These are phyloP conservation scores for Exophiala phaeomuriformis DNA, from an alignment of 2,329 filamentous ascomycete species.

Conservation along the genomic window DNA sequence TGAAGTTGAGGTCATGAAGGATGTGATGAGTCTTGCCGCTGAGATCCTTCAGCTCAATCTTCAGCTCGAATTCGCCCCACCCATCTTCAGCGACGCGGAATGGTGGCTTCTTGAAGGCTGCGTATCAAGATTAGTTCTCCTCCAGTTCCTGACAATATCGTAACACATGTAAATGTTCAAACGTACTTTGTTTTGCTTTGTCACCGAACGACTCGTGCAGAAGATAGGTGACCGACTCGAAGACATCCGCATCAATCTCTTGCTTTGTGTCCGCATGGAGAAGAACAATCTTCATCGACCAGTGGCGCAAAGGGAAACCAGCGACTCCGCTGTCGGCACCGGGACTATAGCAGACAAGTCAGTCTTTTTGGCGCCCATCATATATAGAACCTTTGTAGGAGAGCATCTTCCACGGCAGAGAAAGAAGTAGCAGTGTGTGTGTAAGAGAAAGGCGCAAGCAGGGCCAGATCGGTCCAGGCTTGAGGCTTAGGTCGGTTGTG, in stretches of 20 bases:
- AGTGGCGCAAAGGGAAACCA: slow-evolving; percentile 85
- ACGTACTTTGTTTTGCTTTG: slow-evolving; percentile 69
- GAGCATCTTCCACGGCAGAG: too few species aligned
- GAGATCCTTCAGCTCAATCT: slow-evolving; percentile 65
- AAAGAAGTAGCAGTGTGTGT: background rate
- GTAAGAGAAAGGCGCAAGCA: background rate
- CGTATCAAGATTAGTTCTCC: background rate
- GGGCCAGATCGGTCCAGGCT: background rate
- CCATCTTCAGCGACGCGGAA: slow-evolving; percentile 90
- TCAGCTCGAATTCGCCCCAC: slow-evolving; percentile 98
- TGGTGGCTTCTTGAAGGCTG: slow-evolving; percentile 74
- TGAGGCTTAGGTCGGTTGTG: background rate
- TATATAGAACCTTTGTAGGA: too few species aligned
- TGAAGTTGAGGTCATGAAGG: slow-evolving; percentile 87
- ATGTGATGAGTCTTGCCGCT: slow-evolving; percentile 81
- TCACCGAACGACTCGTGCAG: slow-evolving; percentile 91
- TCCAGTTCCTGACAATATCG: background rate
- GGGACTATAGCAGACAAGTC: slow-evolving; percentile 40
- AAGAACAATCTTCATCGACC: slow-evolving; percentile 80
- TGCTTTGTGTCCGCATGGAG: slow-evolving; percentile 55
- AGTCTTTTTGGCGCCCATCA: background rate
- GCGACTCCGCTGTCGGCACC: slow-evolving; percentile 74
- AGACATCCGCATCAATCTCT: slow-evolving; percentile 76
- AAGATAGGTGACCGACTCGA: slow-evolving; percentile 87
- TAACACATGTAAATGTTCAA: background rate